Base-by-base conservation (phyloP, 805 yeast genomes). In the Starmera dryadoides region DNA sequence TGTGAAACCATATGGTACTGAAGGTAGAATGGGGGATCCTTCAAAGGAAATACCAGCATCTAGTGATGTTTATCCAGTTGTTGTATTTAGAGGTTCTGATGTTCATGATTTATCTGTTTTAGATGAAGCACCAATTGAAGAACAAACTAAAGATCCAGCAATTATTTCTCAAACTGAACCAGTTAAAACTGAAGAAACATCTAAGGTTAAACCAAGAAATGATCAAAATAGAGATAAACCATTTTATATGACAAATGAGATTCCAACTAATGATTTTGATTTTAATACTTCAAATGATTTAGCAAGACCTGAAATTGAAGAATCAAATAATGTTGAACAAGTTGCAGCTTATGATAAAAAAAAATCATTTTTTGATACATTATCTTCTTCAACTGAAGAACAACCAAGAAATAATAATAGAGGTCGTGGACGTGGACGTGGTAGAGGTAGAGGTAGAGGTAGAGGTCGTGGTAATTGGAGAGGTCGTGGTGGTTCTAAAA, bases 1-100 rank as follows among this genome's bases (percentile, higher is more conserved):
- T 39, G 98, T 91, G 36, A 73, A 86, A 44, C 79, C 87, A 37
- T 81, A 81, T 48, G 98, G 98, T 40, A 85, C 97, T 17, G 98
- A 91, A 61, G 96, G 95, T 23, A 76, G 98, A 53, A 69, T 82
- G 48, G 63, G 67, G 12, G 87, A 83, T 58, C 81, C 85, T 3
- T 66, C 71, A 14, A 69, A 74, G 46, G 94, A 86, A 59, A 79
- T 87, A 31, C 73, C 77, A 40, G 82, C 94, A 6, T 80, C 86
- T 16, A 62, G 69, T n/a, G 71, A 69, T 33, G 71, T 81, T 14
- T 86, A 77, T 61, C 89, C 85, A 21, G 75, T 74, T 41, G 86
- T 93, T 37, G 85, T 83, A 40, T 84, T 93, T 59, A 77, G 89
- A 50, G 98, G 98, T 30, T 77, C 85, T 20, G 97, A 91, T 52